Evolutionary conservation across 257 asterid species (phyloP), one percentile per base, ranked within the genome.

Genomic region (Linderniella brevidens): DNA sequence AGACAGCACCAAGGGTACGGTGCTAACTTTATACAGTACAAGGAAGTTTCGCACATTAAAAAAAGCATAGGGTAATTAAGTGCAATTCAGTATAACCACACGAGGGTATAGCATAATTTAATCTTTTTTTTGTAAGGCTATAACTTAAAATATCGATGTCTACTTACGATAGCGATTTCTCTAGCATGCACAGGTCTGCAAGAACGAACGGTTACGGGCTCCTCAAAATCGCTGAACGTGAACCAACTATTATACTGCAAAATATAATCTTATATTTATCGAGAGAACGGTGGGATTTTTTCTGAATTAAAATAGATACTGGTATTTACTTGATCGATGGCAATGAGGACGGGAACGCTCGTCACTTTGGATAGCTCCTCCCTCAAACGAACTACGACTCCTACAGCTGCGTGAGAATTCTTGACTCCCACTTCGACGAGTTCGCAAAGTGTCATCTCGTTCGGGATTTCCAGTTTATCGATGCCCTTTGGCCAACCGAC

Each of bases 211-310:
- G 94, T 90, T 37, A 71, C 83, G 10, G 93, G 79, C 72, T 90
- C 99, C 70, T 63, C 93, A 41, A 63, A 85, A 35, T 79, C 79
- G 8, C 78, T 71, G 71, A 90, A 81, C n/a, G 99, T 90, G 67
- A 90, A 90, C 99, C 99, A 85, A 55, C 68, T 90, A 67, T 90
- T 90, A 62, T 85, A 90, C 96, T 90, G 79, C 68, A 10, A 16
- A 44, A 19, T 2, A 44, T 9, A 13, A 8, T 44, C 15, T 3
- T 44, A 10, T n/a, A 44, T 13, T 10, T 11, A 11, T 9, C 9
- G 43, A 10, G 3, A 39, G 43, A 11, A 39, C 3, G 1, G 43
- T 3, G 3, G 43, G 43, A 39, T 25, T 25, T 25, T 6, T 25
- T 25, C 32, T 25, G 32, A 25, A 25, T 6, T 25, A 25, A 25